These are phyloP conservation scores for Penicillium sp. DNA, from an alignment of 2,329 filamentous ascomycete species.

Conservation along the genomic window DNA sequence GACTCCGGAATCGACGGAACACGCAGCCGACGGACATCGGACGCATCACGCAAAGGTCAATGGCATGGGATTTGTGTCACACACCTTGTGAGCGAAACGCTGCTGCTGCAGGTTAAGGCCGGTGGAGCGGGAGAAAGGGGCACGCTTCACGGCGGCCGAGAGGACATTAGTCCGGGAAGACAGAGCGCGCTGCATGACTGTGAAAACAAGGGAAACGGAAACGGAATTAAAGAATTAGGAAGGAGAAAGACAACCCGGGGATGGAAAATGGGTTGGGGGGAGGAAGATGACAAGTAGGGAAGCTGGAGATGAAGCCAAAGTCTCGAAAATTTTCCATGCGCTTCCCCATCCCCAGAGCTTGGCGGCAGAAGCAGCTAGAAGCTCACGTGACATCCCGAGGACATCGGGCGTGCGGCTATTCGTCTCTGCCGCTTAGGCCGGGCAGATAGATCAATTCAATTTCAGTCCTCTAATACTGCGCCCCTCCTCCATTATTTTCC, in stretches of 20 bases:
- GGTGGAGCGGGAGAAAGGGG: slow-evolving; percentile 58
- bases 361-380: slow-evolving; percentile 45
- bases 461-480: too few species aligned
- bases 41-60: slow-evolving; percentile 1
- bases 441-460: too few species aligned
- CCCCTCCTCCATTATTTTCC: too few species aligned
- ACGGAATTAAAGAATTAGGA: slow-evolving; percentile 20
- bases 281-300: slow-evolving; percentile 29
- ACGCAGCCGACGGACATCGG: slow-evolving; percentile 2
- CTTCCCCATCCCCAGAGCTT: slow-evolving; percentile 44
- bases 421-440: too few species aligned
- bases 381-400: slow-evolving; percentile 39
- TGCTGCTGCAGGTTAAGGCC: slow-evolving; percentile 76
- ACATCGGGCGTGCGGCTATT: slow-evolving; percentile 15
- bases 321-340: slow-evolving; percentile 44
- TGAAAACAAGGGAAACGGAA: slow-evolving; percentile 14
- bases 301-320: slow-evolving; percentile 39
- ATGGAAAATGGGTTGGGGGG: slow-evolving; percentile 30
- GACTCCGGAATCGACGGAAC: slow-evolving; percentile 23
- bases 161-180: slow-evolving; percentile 80
- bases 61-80: slow-evolving; percentile 21
- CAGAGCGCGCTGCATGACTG: slow-evolving; percentile 87
- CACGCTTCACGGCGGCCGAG: slow-evolving; percentile 57
- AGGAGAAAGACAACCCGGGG: slow-evolving; percentile 32
- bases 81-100: slow-evolving; percentile 95